Evolutionary conservation across 1,284 basidiomycete genomes (phyloP).

Genomic region (Rugosomyces carneus): DNA sequence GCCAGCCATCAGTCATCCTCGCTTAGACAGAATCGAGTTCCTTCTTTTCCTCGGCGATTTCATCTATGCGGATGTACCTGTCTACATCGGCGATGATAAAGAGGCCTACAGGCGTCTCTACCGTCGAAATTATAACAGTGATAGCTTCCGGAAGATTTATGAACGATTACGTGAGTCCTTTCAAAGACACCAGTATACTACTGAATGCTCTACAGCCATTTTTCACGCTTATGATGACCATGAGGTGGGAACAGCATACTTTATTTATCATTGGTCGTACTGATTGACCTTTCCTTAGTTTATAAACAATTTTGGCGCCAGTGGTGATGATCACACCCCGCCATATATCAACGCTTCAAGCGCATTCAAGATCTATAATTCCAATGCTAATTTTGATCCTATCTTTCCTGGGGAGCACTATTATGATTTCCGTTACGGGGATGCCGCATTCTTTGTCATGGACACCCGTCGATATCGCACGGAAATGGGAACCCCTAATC

Average conservation of each 20-base stretch:
- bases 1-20: constrained; percentile 47
- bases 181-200: neutral
- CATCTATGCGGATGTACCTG: constrained; percentile 74
- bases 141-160: constrained; percentile 61
- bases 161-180: constrained; percentile 54
- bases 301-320: constrained; percentile 59
- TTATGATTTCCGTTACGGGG: constrained; percentile 63
- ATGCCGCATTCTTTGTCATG: constrained; percentile 74
- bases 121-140: constrained; percentile 54
- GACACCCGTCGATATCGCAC: constrained; percentile 68
- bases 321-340: constrained; percentile 44
- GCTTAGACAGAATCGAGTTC: constrained; percentile 74
- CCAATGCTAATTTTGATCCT: constrained; percentile 59
- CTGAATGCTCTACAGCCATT: constrained; percentile 39
- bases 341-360: constrained; percentile 56
- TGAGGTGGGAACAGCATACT: constrained; percentile 36
- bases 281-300: constrained; percentile 30
- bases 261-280: neutral
- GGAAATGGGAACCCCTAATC: constrained; percentile 33
- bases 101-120: constrained; percentile 61
- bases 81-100: constrained; percentile 49
- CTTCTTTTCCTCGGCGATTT: constrained; percentile 71
- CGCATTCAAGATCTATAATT: constrained; percentile 67
- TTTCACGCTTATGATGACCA: constrained; percentile 60
- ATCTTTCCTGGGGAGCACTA: constrained; percentile 44